A percentile compares a stretch with the other conserved stretches of the same genome.
phyloP scores from a whole-genome alignment of 1,284 basidiomycete species.

The Trametes pubescens region DNA sequence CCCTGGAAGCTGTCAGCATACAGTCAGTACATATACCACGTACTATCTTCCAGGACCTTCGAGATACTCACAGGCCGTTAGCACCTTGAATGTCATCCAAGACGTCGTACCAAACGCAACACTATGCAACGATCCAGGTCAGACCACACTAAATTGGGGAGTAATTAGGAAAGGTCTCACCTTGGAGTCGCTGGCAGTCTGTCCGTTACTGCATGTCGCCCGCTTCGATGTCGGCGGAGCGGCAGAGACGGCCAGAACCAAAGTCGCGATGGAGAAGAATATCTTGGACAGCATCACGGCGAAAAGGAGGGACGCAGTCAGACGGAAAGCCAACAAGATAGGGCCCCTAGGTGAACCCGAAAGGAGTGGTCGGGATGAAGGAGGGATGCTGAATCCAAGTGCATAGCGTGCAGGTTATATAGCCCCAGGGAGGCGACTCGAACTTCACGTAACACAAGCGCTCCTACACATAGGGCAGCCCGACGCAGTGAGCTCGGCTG shows the following conservation, averaged over 20 bases:
- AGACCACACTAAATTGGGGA: neutral
- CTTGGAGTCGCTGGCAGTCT: conserved; percentile 45
- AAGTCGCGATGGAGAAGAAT: conserved; percentile 8
- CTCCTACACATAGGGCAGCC: neutral
- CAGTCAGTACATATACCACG: neutral
- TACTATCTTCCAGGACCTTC: neutral
- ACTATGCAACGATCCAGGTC: neutral
- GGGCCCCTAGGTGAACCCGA: neutral
- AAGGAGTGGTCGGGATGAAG: conserved; percentile 1
- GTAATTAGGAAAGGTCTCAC: neutral
- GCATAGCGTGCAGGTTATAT: neutral
- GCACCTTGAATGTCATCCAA: conserved; percentile 21
- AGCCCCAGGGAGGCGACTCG: neutral
- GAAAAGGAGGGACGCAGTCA: neutral
- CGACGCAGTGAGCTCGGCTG: neutral
- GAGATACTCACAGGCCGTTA: neutral
- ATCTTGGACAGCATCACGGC: conserved; percentile 14
- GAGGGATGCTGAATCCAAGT: neutral
- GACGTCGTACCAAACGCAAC: conserved; percentile 24
- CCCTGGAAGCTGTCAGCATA: conserved; percentile 13
- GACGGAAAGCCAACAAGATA: neutral
- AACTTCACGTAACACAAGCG: neutral
- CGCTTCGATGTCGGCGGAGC: conserved; percentile 23
- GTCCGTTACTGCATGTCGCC: conserved; percentile 27
- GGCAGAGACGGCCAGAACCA: conserved; percentile 5